phyloP scores from a whole-genome alignment of 1,284 basidiomycete species.

The Heterobasidion occidentale region DNA sequence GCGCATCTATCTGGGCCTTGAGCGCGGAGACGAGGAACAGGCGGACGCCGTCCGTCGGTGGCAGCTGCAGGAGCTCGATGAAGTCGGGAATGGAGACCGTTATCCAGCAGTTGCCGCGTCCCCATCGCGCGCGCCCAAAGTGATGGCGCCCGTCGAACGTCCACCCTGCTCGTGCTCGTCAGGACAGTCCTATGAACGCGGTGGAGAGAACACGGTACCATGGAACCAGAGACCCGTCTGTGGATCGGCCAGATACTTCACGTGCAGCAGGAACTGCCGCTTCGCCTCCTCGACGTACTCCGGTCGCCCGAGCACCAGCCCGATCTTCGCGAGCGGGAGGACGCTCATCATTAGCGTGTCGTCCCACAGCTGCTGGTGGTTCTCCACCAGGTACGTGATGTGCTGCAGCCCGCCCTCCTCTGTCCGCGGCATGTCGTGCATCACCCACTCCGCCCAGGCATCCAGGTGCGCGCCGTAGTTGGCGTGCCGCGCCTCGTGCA shows the following conservation, averaged over 20 bases:
- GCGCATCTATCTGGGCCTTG: constrained; percentile 44
- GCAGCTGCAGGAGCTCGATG: constrained; percentile 41
- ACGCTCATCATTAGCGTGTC: constrained; percentile 65
- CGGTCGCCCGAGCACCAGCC: constrained; percentile 43
- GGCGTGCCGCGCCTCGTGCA: constrained; percentile 34
- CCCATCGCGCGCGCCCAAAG: constrained; percentile 53
- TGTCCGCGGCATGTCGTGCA: constrained; percentile 51
- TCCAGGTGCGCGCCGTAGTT: constrained; percentile 40
- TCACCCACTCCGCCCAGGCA: constrained; percentile 62
- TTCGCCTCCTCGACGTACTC: constrained; percentile 57
- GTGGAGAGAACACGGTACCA: constrained; percentile 26
- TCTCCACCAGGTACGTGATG: constrained; percentile 45
- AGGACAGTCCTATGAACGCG: constrained; percentile 4
- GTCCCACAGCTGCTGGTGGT: constrained; percentile 58
- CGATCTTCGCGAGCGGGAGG: constrained; percentile 54
- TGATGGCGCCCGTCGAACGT: constrained; percentile 43
- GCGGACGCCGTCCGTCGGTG: constrained; percentile 34
- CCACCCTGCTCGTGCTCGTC: constrained; percentile 32
- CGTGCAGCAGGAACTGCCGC: constrained; percentile 48
- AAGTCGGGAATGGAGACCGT: constrained; percentile 58
- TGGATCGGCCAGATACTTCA: constrained; percentile 43
- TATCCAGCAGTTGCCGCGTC: constrained; percentile 60
- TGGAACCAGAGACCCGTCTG: constrained; percentile 48
- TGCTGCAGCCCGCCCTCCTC: constrained; percentile 57
- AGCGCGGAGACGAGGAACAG: constrained; percentile 40